A percentile compares a stretch with the other conserved stretches of the same genome.
These are phyloP conservation scores for Venturiaceae sp. DNA, from an alignment of 2,329 filamentous ascomycete genomes.

Conservation along the genomic window DNA sequence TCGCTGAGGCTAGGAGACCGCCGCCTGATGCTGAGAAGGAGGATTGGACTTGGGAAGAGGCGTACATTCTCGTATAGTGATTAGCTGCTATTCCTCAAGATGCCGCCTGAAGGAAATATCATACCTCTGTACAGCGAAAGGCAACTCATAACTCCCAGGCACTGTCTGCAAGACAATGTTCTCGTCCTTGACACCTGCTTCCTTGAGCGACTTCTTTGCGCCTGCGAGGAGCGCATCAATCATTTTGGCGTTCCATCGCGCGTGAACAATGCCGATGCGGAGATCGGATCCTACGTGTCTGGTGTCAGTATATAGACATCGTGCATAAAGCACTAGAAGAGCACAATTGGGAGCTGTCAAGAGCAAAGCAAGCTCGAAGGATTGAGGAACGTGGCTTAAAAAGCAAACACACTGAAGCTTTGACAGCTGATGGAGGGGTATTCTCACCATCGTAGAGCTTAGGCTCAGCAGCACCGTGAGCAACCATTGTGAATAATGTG, in stretches of 20 bases:
- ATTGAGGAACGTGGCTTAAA: conserved; percentile 9
- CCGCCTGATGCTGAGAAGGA: conserved; percentile 42
- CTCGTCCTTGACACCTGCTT: conserved; percentile 71
- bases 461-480: conserved; percentile 53
- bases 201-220: conserved; percentile 65
- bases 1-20: conserved; percentile 55
- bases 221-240: conserved; percentile 79
- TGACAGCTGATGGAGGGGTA: conserved; percentile 3
- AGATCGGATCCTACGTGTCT: conserved; percentile 50
- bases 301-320: too few species aligned
- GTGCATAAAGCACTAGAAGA: background rate
- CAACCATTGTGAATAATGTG: conserved; percentile 28
- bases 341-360: conserved; percentile 44
- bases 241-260: conserved; percentile 85
- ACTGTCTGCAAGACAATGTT: conserved; percentile 88
- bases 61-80: conserved; percentile 54
- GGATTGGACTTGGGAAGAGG: conserved; percentile 77
- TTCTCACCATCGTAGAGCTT: conserved; percentile 46
- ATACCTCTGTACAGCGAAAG: conserved; percentile 78
- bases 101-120: conserved; percentile 14
- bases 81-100: background rate
- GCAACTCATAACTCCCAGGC: conserved; percentile 89
- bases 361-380: background rate
- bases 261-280: conserved; percentile 90
- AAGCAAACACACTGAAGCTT: conserved; percentile 7